A percentile compares a stretch with the other conserved stretches of the same genome.
phyloP scores from a whole-genome alignment of 331 rosid genomes.

The Arachis monticola region DNA sequence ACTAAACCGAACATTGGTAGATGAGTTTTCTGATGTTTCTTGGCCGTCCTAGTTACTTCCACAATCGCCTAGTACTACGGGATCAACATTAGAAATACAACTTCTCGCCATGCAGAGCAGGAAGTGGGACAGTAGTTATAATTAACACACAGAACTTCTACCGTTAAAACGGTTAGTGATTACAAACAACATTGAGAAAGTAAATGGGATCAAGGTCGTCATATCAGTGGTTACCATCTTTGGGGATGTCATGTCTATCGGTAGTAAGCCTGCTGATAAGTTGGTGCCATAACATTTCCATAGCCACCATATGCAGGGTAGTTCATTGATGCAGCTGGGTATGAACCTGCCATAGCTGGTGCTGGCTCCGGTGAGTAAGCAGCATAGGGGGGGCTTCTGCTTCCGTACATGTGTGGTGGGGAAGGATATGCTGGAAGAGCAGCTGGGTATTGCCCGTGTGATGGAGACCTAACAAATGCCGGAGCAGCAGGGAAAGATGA shows the following conservation, averaged over 20 bases:
- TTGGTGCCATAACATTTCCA: conserved; percentile 87
- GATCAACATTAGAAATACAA: conserved; percentile 94
- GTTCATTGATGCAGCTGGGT: conserved; percentile 81
- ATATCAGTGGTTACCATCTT: conserved; percentile 99
- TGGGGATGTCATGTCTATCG: conserved; percentile 78
- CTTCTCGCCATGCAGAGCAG: conserved; percentile 74
- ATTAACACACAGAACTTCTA: conserved; percentile 98
- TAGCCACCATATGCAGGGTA: conserved; percentile 90
- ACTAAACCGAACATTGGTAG: conserved; percentile 62
- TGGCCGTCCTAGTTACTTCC: conserved; percentile 93
- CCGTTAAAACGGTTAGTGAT: conserved; percentile 99
- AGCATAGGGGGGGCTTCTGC: conserved; percentile 92
- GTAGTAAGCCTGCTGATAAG: conserved; percentile 99
- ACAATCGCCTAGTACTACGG: conserved; percentile 91
- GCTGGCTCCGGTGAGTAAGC: conserved; percentile 90
- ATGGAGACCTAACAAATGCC: conserved; percentile 86
- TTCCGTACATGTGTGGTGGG: conserved; percentile 95
- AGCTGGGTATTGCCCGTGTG: conserved; percentile 90
- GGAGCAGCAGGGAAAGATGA: conserved; percentile 96
- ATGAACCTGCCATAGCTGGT: conserved; percentile 74
- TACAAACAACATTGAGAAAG: conserved; percentile 88
- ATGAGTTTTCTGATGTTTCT: conserved; percentile 59
- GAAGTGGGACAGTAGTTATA: conserved; percentile 75
- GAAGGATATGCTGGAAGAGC: conserved; percentile 90
- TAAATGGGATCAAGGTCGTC: conserved; percentile 77